Percentiles rank a stretch among this genome's conserved stretches.
phyloP scores from a whole-genome alignment of 78 protist genomes.

The Andalucia godoyi region DNA sequence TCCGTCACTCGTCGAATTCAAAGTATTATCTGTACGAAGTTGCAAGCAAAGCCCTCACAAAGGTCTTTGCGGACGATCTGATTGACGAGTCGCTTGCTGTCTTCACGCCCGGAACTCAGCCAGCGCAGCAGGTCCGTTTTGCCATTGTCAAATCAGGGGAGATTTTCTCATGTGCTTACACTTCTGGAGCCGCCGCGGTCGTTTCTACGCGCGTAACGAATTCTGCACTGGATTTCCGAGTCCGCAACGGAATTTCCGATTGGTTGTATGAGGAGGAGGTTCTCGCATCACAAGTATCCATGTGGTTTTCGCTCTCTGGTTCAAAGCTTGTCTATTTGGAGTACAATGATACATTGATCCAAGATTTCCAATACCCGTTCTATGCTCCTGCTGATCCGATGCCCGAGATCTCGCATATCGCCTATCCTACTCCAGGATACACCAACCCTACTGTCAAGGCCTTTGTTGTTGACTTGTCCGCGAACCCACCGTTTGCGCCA shows the following conservation, averaged over 20 bases:
- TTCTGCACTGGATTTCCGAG: neutral
- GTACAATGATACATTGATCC: neutral
- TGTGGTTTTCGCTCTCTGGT: neutral
- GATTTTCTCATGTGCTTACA: too few species aligned
- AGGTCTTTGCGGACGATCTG: too few species aligned
- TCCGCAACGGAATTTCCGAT: neutral
- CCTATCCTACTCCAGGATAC: neutral
- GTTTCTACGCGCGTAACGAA: neutral
- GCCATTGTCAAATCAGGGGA: too few species aligned
- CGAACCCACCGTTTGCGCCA: too few species aligned
- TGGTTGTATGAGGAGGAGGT: slow-evolving; percentile 7
- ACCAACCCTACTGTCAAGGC: neutral
- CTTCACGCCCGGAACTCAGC: too few species aligned
- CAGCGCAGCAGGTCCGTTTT: too few species aligned
- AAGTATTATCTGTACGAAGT: too few species aligned
- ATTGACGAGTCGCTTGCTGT: too few species aligned
- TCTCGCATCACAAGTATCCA: neutral
- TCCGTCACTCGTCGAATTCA: too few species aligned
- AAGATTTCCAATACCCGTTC: neutral
- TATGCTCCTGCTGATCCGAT: neutral
- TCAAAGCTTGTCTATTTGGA: neutral
- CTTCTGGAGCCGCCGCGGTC: too few species aligned
- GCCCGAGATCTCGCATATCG: neutral
- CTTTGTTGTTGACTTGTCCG: too few species aligned
- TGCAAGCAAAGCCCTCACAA: too few species aligned